Conservation (phyloP, 208 protist species). For the Porcisia hertigi region DNA sequence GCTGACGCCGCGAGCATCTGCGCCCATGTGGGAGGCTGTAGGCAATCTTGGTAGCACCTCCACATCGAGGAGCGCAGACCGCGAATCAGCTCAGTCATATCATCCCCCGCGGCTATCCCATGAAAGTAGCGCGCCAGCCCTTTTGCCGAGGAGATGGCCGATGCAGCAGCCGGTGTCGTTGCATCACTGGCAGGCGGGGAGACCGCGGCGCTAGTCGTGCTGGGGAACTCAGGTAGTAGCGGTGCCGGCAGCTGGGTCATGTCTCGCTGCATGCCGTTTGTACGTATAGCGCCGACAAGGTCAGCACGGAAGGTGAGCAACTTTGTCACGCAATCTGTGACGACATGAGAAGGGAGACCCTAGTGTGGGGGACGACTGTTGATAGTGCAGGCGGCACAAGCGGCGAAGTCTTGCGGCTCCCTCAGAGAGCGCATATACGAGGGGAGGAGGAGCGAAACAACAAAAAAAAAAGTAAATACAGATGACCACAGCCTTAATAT, state of each 20-base stretch:
- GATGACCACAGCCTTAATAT: not conserved
- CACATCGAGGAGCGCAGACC: conserved; percentile 27
- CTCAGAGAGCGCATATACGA: not conserved
- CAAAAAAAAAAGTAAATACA: not conserved
- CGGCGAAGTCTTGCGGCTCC: not conserved
- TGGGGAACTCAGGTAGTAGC: not conserved
- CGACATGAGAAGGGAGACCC: not conserved
- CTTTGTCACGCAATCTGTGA: not conserved
- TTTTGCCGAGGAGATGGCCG: not conserved
- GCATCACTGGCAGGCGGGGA: not conserved
- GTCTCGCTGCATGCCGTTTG: not conserved
- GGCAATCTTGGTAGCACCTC: conserved; percentile 30
- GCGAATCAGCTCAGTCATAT: conserved; percentile 36
- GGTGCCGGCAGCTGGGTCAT: not conserved
- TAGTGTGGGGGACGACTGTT: not conserved
- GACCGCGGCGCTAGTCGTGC: not conserved
- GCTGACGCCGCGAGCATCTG: not conserved
- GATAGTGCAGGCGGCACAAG: not conserved
- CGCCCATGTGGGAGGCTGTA: not conserved
- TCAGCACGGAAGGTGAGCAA: too few relatives aligned
- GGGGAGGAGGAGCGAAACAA: not conserved
- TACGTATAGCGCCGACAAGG: not conserved
- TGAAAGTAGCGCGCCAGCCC: conserved; percentile 35
- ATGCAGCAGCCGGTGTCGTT: not conserved
- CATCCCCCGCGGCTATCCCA: conserved; percentile 46